Evolutionary conservation across 2,329 filamentous ascomycete genomes (phyloP), one percentile per base, ranked within the genome.

Genomic region (Pseudogymnoascus sp.): DNA sequence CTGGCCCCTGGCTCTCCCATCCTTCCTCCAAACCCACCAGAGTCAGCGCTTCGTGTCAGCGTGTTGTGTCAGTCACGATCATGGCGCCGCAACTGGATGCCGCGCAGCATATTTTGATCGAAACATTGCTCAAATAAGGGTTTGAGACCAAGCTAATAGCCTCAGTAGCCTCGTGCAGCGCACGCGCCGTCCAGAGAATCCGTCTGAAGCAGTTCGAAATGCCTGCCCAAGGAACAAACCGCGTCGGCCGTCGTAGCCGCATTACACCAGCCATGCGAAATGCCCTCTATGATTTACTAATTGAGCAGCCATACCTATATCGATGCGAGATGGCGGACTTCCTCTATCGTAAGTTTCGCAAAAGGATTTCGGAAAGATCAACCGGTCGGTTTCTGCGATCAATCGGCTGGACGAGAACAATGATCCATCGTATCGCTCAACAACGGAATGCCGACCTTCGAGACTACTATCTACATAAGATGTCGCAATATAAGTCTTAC

Each of bases 401-500:
- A 10, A 42, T 16, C 14, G 65, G 67, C 16, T 76, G 68, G 73
- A 69, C 68, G 3, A 74, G 72, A 66, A 76, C 77, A 65, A 66
- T 61, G 14, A 59, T 67, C 21, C 69, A 70, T 18, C 68, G 71
- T 46, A 66, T 73, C 36, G 71, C 72, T 50, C 72, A 69, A 61
- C 69, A 73, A 67, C 70, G 65, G 44, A 73, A 74, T 68, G 59
- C 67, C 16, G 70, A 75, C 40, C 66, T 77, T 62, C 69, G 71
- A 67, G 73, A 75, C 64, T 67, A 69, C 46, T 76, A 77, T 66
- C 68, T 72, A 25, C 67, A 76, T 66, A 71, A 70, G 6, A 63
- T 76, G 11, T 73, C 71, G n/a, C 44, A 69, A 21, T 73, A 71
- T 62, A 64, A 66, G 25, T 75, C 70, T 8, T 73, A 73, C 65